Percentiles rank a stretch among this genome's conserved stretches.
phyloP scores from a whole-genome alignment of 2,329 filamentous ascomycete species.

The Cryphonectria parasitica region DNA sequence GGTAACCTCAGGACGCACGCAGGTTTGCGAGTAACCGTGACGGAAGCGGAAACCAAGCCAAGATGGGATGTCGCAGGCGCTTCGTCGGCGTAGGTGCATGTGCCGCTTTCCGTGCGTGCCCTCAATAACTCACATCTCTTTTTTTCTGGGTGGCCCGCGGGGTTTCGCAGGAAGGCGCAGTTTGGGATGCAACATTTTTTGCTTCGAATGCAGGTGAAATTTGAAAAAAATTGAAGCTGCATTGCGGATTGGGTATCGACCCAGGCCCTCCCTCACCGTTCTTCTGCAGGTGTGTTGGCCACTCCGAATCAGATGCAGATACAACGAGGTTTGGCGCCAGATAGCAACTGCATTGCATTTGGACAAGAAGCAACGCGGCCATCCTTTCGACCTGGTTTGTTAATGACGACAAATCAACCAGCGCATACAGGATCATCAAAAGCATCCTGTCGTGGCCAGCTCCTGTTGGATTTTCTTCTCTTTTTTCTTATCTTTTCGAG shows the following conservation, averaged over 20 bases:
- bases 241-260: constrained; percentile 12
- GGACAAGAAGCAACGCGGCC: neutral
- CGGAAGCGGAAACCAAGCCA: constrained; percentile 23
- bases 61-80: constrained; percentile 10
- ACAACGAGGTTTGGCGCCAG: constrained; percentile 23
- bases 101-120: constrained; percentile 15
- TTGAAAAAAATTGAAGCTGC: constrained; percentile 16
- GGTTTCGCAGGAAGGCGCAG: neutral
- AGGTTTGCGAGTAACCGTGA: constrained; percentile 12
- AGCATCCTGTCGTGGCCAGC: constrained; percentile 13
- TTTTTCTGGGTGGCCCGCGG: neutral
- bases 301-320: constrained; percentile 7
- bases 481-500: neutral
- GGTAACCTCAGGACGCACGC: constrained; percentile 17
- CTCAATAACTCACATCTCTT: neutral
- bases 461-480: neutral
- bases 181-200: constrained; percentile 8
- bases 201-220: constrained; percentile 14
- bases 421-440: neutral
- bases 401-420: neutral
- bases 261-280: constrained; percentile 26
- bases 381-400: neutral
- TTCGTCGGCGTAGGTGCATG: constrained; percentile 17
- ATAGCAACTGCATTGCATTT: constrained; percentile 4
- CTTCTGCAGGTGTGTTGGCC: constrained; percentile 27